Base-by-base conservation (phyloP, 805 yeast genomes). In the Blastobotrys terrestris region DNA sequence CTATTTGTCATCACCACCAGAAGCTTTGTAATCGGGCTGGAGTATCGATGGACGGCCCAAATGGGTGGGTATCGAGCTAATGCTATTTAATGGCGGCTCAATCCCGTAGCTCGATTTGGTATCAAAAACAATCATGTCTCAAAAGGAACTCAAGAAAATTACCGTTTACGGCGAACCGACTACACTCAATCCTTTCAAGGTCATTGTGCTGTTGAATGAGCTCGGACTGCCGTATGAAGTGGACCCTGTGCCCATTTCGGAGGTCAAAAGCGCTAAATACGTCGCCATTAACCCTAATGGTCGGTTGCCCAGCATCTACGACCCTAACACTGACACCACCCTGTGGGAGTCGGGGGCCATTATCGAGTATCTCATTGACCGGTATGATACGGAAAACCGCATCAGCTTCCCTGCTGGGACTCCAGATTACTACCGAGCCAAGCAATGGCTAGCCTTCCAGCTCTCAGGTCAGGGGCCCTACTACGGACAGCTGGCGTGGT, bases 391-490 rank as follows among this genome's bases (percentile, higher is more conserved):
- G 86, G 56, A 53, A 63, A 56, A 52, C 74, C 50, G 79, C 81
- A 26, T 87, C 87, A 5, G 75, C 75, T 40, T 85, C 92, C 61
- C 75, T 87, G 7, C 77, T 89, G 51, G 95, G 89, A 82, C 95
- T 2, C 83, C 80, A 50, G 85, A 84, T 63, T 66, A 85, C 50
- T n/a, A 75, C 80, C 13, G 96, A 88, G 58, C 96, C 53, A 77
- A 81, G 55, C 80, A 90, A 4, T 91, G 97, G 97, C 75, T 92
- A 40, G 91, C 88, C 64, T 91, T 91, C 75, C 98, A 91, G 71
- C 89, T 97, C 2, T 85, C 95, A 3, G 97, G 98, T 4, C 97
- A 90, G 67, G 96, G 97, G 0, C 97, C 97, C n/a, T 91, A 91
- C 96, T 87, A 91, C 61, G 97, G 97, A 16, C 97, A 91, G 70